Base-by-base conservation (phyloP, 257 asterid genomes). In the Nemophila menziesii region DNA sequence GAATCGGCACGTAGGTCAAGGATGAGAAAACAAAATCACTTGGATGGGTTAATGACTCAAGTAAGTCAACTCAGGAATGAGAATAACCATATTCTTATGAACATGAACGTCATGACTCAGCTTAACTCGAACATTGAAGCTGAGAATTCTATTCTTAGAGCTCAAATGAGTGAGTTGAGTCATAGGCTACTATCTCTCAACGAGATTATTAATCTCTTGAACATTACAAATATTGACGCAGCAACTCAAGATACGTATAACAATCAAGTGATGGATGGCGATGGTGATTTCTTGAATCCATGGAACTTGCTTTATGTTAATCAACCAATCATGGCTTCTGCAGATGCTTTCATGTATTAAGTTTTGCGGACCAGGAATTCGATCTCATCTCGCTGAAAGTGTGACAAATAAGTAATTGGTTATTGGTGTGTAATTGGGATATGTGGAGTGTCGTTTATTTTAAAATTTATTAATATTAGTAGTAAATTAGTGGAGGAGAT, bases 311-410 rank as follows among this genome's bases (percentile, higher is more conserved):
- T 49, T 43, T 63, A 59, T 54, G 58, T 57, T 16, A 68, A 68
- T 54, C 76, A 73, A 20, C 80, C 75, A 11, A 64, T 67, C 42
- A 64, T 71, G 73, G 73, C 74, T 42, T 71, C 77, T 33, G 20
- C 53, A 16, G 52, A 72, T 65, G 69, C 23, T 7, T 57, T 74
- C 55, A 55, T 72, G 74, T 65, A 61, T 48, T 73, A 59, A 72
- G 58, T 9, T 21, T 33, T 14, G 34, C 33, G 3, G 3, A 2
- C 19, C 12, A 23, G 22, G 19, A 20, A 14, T 23, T n/a, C n/a
- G n/a, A n/a, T n/a, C n/a, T n/a, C n/a, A n/a, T n/a, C n/a, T n/a
- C n/a, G n/a, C 13, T 9, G 5, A 18, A 43, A 18, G 11, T 18
- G 16, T 11, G 7, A n/a, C 10, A 19, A 43, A 43, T 36, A 33